Base-by-base conservation (phyloP, 805 yeast genomes). In the Lipomyces sp. region DNA sequence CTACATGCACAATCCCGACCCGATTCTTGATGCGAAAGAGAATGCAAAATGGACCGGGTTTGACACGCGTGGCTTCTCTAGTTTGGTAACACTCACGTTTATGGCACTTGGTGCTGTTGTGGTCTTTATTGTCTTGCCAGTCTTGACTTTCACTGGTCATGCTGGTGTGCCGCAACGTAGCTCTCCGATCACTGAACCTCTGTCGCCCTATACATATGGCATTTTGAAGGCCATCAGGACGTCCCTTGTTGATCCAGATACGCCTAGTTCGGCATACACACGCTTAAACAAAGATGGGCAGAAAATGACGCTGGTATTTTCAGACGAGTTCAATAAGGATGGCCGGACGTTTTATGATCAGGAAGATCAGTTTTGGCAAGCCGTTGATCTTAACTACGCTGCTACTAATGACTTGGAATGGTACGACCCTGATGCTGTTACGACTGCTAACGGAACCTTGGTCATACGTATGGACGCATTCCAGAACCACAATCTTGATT, bases 1-100 rank as follows among this genome's bases (percentile, higher is more conserved):
- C 78, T 93, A 91, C 75, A 77, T 95, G 71, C 98, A 94, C 78
- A 95, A 94, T 78, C 98, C 98, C 1, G 97, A 94, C 77, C 97
- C 97, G 8, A 88, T 92, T 48, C 90, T 87, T 56, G 99, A 95
- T 76, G 97, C 96, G 30, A 86, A 87, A 66, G 86, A 88, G 73
- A 96, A 92, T 72, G 72, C 79, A 18, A 63, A 67, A 35, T 79
- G 82, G 69, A 71, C 67, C 53, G 74, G 72, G 51, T 67, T 77
- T 30, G 82, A 81, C 73, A 63, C 70, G 37, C 75, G 82, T 7
- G 82, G 82, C 1, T 69, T 73, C 69, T 69, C 73, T 33, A 71
- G 77, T 24, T 45, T 79, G 8, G 53, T 71, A 15, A 80, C 81
- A 11, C 72, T 92, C 45, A 51, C 89, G 5, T 64, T 82, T 0